Evolutionary conservation across 805 yeast species (phyloP).

Genomic region (Candida coquimbonensis): DNA sequence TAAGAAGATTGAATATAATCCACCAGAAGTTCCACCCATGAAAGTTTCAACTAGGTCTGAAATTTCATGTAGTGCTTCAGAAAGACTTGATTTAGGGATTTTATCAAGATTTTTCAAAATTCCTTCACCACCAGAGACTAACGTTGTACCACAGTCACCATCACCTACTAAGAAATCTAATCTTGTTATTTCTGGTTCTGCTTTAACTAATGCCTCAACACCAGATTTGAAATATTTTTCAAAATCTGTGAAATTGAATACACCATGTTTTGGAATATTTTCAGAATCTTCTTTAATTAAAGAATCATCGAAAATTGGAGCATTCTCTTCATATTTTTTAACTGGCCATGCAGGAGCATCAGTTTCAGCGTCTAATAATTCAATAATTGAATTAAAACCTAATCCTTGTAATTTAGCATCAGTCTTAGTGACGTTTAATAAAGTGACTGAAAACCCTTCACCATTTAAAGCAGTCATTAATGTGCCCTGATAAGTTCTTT

Average conservation of each 20-base stretch:
- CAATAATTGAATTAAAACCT: conserved; percentile 34
- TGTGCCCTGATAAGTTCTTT: conserved; percentile 65
- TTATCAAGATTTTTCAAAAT: conserved; percentile 46
- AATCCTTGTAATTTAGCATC: conserved; percentile 25
- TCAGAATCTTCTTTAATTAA: conserved; percentile 25
- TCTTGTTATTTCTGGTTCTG: conserved; percentile 80
- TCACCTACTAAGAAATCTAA: conserved; percentile 91
- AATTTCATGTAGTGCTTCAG: conserved; percentile 57
- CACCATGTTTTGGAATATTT: conserved; percentile 29
- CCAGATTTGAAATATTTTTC: conserved; percentile 36
- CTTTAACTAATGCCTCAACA: conserved; percentile 45
- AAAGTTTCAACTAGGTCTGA: conserved; percentile 79
- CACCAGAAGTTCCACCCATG: conserved; percentile 99
- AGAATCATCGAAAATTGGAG: conserved; percentile 26
- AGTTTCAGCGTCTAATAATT: conserved; percentile 62
- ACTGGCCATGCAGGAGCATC: conserved; percentile 76
- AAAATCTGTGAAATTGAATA: conserved; percentile 27
- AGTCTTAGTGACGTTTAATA: conserved; percentile 60
- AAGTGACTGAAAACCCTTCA: conserved; percentile 83
- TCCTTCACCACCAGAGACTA: conserved; percentile 75
- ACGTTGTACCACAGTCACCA: conserved; percentile 95
- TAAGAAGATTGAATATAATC: conserved; percentile 77
- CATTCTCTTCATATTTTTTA: conserved; percentile 20
- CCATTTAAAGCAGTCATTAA: conserved; percentile 88
- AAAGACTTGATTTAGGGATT: conserved; percentile 33